A percentile compares a stretch with the other conserved stretches of the same genome.
phyloP scores from a whole-genome alignment of 805 yeast species.

The Candida anglica region DNA sequence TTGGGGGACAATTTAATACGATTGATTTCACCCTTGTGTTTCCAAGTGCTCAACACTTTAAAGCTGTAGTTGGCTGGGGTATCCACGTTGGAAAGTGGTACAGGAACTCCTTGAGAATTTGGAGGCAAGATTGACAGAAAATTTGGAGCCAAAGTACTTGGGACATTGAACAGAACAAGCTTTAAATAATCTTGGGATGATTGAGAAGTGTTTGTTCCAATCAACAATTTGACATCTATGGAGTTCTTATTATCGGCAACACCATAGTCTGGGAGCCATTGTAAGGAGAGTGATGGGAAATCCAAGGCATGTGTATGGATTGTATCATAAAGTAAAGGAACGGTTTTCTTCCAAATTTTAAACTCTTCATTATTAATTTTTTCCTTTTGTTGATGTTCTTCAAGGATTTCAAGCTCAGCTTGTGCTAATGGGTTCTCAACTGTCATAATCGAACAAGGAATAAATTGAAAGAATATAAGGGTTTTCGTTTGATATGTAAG shows the following conservation, averaged over 20 bases:
- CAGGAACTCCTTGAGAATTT: constrained; percentile 16
- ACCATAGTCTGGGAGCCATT: constrained; percentile 55
- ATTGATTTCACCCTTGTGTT: constrained; percentile 66
- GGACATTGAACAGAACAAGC: constrained; percentile 41
- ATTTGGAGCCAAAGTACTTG: constrained; percentile 46
- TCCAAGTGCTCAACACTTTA: constrained; percentile 46
- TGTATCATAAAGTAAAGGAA: constrained; percentile 72
- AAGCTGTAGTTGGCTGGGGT: constrained; percentile 32
- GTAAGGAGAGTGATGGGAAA: constrained; percentile 69
- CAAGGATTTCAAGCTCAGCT: constrained; percentile 33
- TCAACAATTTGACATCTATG: constrained; percentile 34
- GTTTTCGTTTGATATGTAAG: background rate
- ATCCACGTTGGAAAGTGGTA: constrained; percentile 12
- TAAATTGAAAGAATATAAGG: no score
- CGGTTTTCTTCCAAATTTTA: constrained; percentile 78
- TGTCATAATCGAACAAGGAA: no score
- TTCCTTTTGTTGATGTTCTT: constrained; percentile 52
- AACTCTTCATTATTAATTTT: constrained; percentile 73
- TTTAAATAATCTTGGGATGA: constrained; percentile 41
- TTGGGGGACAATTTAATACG: constrained; percentile 52
- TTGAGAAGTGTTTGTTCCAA: constrained; percentile 46
- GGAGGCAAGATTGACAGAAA: constrained; percentile 22
- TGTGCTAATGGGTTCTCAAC: constrained; percentile 12
- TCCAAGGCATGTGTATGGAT: constrained; percentile 64
- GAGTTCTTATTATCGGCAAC: constrained; percentile 25